Conservation (phyloP, 1,284 basidiomycete genomes). For the Tilletia horrida region DNA sequence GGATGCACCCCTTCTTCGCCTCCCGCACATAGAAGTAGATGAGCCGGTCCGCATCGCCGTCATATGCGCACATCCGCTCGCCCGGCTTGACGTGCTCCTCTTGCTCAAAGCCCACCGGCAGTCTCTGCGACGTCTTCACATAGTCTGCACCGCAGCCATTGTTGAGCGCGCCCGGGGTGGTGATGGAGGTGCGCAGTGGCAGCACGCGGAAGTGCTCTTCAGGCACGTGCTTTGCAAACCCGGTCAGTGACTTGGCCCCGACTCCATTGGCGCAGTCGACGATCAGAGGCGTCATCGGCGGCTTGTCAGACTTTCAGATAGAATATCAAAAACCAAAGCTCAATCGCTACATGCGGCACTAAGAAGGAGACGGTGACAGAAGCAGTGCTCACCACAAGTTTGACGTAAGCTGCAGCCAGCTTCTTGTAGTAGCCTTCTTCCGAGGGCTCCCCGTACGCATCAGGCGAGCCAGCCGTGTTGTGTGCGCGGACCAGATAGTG, state of each 20-base stretch:
- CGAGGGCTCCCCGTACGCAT: slow-evolving; percentile 75
- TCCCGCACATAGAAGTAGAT: slow-evolving; percentile 76
- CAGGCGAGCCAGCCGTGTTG: slow-evolving; percentile 73
- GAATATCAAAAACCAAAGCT: neutral
- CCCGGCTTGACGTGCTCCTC: slow-evolving; percentile 55
- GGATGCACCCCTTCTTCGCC: slow-evolving; percentile 12
- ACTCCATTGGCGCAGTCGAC: slow-evolving; percentile 99
- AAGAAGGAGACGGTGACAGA: neutral
- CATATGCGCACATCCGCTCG: slow-evolving; percentile 83
- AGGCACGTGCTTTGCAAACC: slow-evolving; percentile 45
- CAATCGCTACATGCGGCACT: neutral
- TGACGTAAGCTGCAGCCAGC: slow-evolving; percentile 78
- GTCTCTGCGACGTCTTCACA: slow-evolving; percentile 72
- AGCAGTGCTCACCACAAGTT: slow-evolving; percentile 66
- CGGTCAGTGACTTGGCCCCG: slow-evolving; percentile 63
- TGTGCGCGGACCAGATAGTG: slow-evolving; percentile 90
- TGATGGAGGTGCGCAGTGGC: slow-evolving; percentile 55
- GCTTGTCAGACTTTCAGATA: slow-evolving; percentile 25
- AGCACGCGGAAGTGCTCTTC: slow-evolving; percentile 35
- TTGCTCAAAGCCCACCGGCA: slow-evolving; percentile 46
- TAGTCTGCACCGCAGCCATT: slow-evolving; percentile 86
- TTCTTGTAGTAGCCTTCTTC: slow-evolving; percentile 84
- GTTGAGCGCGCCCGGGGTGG: slow-evolving; percentile 73
- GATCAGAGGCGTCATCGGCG: slow-evolving; percentile 64
- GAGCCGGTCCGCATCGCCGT: slow-evolving; percentile 95